Evolutionary conservation across 1,284 basidiomycete species (phyloP), one percentile per base, ranked within the genome.

Genomic region (Cutaneotrichosporon cutaneum): DNA sequence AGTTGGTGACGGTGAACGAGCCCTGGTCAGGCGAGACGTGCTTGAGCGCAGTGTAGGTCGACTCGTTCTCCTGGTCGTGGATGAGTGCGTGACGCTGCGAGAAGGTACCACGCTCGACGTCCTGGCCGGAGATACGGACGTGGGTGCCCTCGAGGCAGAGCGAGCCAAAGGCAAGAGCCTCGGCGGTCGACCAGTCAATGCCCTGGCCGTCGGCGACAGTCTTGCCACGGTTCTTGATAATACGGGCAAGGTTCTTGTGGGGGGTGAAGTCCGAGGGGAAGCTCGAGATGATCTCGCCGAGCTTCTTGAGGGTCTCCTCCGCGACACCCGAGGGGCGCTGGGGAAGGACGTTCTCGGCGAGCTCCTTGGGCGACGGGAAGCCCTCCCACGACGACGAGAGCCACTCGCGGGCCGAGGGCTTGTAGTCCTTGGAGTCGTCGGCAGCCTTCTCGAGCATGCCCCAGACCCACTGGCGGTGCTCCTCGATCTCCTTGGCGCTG

Each of bases 391-490:
- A 90, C 33, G 92, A 90, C 11, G 95, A 97, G 56, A 99, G 87
- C 96, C 96, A 99, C 79, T 99, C 96, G 75, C 92, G 90, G 70
- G 87, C 86, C 9, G 91, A 90, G 30, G 95, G 91, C 58, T 92
- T 88, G 80, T 99, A 99, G 77, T 94, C 92, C 83, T 98, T 97
- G 30, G 90, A 85, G 44, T 86, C 93, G 51, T 86, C 88, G 27
- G 89, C 88, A 16, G 95, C 93, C 81, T 90, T 94, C 81, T 99
- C 95, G 63, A 99, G 85, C 90, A 94, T 94, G 51, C 92, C 89
- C 94, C 93, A 97, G 1, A 99, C 96, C 96, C 96, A 99, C 77
- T 90, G 92, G 84, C 92, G 92, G 84, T 99, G 96, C 77, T 98
- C 94, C 77, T 97, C 94, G 64, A 98, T 94, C 78, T 99, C 94